Conservation (phyloP, 805 yeast species). For the Vanderwaltozyma yarrowii region DNA sequence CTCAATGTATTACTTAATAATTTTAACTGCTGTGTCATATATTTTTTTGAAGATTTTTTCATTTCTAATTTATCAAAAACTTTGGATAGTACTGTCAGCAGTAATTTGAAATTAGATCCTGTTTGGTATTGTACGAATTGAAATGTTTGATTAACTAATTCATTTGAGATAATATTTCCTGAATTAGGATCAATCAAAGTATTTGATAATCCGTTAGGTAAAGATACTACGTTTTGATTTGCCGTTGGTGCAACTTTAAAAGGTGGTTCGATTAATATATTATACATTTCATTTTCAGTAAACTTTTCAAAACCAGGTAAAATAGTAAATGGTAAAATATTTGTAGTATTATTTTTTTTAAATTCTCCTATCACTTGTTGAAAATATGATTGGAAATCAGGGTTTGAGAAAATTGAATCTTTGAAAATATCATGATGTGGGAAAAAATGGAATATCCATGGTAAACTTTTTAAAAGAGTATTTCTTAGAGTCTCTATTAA, state of each 20-base stretch:
- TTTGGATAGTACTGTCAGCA: conserved; percentile 16
- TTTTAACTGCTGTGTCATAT: conserved; percentile 16
- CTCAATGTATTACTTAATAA: conserved; percentile 15
- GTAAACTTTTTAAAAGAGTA: conserved; percentile 18
- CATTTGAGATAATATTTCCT: background rate
- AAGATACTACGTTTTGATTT: background rate
- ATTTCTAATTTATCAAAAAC: conserved; percentile 22
- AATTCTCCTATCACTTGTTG: conserved; percentile 2
- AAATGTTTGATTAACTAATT: conserved; percentile 8
- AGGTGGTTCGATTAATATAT: conserved; percentile 10
- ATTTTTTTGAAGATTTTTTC: conserved; percentile 19
- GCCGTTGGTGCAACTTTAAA: background rate
- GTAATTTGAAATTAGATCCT: conserved; percentile 17
- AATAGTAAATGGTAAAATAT: conserved; percentile 5
- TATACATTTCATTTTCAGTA: conserved; percentile 5
- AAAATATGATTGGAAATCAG: conserved; percentile 19
- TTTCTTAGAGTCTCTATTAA: conserved; percentile 17
- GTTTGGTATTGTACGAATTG: conserved; percentile 24
- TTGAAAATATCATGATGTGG: conserved; percentile 25
- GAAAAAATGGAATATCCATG: conserved; percentile 19
- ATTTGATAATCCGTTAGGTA: background rate
- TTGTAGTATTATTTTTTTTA: background rate
- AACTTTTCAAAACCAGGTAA: conserved; percentile 8
- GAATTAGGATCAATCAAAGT: background rate
- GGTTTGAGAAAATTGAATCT: conserved; percentile 14